A percentile compares a stretch with the other conserved stretches of the same genome.
phyloP scores from a whole-genome alignment of 1,284 basidiomycete genomes.

The Rhodotorula sp. region DNA sequence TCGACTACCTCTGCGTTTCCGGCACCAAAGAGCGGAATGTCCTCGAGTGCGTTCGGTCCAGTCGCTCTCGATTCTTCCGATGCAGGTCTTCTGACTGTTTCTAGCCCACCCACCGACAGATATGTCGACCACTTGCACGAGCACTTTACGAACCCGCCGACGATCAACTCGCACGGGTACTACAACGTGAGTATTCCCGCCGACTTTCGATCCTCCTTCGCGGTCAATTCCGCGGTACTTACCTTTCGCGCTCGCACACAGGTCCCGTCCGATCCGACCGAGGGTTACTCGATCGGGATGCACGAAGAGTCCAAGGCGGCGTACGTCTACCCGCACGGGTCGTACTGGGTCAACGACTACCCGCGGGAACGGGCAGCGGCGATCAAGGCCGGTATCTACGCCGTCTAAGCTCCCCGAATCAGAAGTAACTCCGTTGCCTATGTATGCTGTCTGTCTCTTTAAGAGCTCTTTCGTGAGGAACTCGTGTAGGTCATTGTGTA shows the following conservation, averaged over 20 bases:
- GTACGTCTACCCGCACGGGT: slow-evolving; percentile 52
- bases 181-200: slow-evolving; percentile 63
- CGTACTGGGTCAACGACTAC: slow-evolving; percentile 49
- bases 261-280: slow-evolving; percentile 33
- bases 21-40: slow-evolving; percentile 92
- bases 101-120: slow-evolving; percentile 44
- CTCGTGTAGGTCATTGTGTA: no score
- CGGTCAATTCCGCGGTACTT: neutral
- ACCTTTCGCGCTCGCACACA: neutral
- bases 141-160: slow-evolving; percentile 83
- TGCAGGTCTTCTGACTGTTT: neutral
- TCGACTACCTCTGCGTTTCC: slow-evolving; percentile 88
- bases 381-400: slow-evolving; percentile 6
- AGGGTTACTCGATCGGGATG: slow-evolving; percentile 51
- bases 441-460: neutral
- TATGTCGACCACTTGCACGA: slow-evolving; percentile 88
- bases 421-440: neutral
- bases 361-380: neutral
- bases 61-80: no score
- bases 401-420: neutral
- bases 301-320: slow-evolving; percentile 51
- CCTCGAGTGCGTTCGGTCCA: slow-evolving; percentile 59
- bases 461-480: no score
- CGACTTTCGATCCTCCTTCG: neutral
- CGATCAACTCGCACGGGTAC: slow-evolving; percentile 77